Evolutionary conservation across 2,329 filamentous ascomycete species (phyloP).

Genomic region (Penicillium sp.): DNA sequence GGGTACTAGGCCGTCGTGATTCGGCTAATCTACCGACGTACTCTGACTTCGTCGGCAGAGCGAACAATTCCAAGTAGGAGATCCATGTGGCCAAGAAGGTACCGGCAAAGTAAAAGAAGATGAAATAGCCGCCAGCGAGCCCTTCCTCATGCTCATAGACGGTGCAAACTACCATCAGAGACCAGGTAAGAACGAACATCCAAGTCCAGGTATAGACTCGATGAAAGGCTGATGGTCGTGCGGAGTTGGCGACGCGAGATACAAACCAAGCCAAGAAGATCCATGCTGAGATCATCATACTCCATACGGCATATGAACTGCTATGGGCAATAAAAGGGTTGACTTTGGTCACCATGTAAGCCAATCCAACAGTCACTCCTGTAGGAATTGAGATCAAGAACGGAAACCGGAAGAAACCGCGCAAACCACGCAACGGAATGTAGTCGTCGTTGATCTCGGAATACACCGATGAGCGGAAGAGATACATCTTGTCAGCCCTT

Average conservation of each 20-base stretch:
- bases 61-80: slow-evolving; percentile 70
- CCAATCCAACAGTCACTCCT: slow-evolving; percentile 60
- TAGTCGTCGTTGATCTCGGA: slow-evolving; percentile 53
- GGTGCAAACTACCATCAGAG: slow-evolving; percentile 60
- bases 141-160: slow-evolving; percentile 67
- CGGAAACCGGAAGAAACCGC: slow-evolving; percentile 76
- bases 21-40: slow-evolving; percentile 54
- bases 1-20: slow-evolving; percentile 29
- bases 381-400: slow-evolving; percentile 62
- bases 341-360: slow-evolving; percentile 67
- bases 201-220: slow-evolving; percentile 73
- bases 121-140: slow-evolving; percentile 67
- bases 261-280: slow-evolving; percentile 75
- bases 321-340: slow-evolving; percentile 90
- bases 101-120: slow-evolving; percentile 69
- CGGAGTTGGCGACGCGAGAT: slow-evolving; percentile 65
- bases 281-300: slow-evolving; percentile 74
- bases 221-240: slow-evolving; percentile 76
- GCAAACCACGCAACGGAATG: slow-evolving; percentile 62
- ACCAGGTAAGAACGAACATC: slow-evolving; percentile 70
- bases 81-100: slow-evolving; percentile 67
- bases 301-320: slow-evolving; percentile 78
- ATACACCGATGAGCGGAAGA: slow-evolving; percentile 61
- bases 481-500: slow-evolving; percentile 73
- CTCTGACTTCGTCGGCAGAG: slow-evolving; percentile 60